Evolutionary conservation across 257 asterid genomes (phyloP), one percentile per base, ranked within the genome.

Genomic region (Echium plantagineum): DNA sequence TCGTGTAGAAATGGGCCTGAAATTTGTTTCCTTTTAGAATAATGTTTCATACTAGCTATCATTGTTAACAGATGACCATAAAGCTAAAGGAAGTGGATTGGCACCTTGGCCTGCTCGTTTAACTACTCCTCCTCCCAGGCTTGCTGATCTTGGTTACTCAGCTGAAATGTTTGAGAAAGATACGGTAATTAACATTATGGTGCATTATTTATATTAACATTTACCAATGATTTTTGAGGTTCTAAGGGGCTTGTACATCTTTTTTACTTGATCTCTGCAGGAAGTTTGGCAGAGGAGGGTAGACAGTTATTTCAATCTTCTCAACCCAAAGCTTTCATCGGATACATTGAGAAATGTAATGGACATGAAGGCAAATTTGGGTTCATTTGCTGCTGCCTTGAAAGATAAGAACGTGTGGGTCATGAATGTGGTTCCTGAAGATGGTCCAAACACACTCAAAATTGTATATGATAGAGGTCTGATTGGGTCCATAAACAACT

Each of bases 301-400:
- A 21, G 96, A 84, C 67, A 74, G 67, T 58, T 91, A 91, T 64
- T 82, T 83, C 94, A 85, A 72, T 66, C 80, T 85, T 52, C 61
- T 91, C 75, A 72, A 95, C 67, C 74, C 96, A 60, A 91, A 85
- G 73, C 73, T 84, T 55, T 76, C 89, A 21, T 66, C 94, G 3
- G 81, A 91, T 62, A 78, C 89, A 17, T 21, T 91, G 65, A 77
- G 98, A 71, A 91, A 91, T 48, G 79, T 91, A 57, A 88, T 91
- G 96, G 99, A 93, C 71, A 89, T 93, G 99, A 93, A 86, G 73
- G 97, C 99, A 48, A 74, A 93, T 69, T 61, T 93, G 75, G 99
- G 99, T 20, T 89, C 96, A 15, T 93, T 86, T 77, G 99, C 86
- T 30, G 97, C 91, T 62, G 95, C 96, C 62, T 72, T 93, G 85